phyloP scores from a whole-genome alignment of 768 basidiomycete species.

The Boletus tomentosulus region DNA sequence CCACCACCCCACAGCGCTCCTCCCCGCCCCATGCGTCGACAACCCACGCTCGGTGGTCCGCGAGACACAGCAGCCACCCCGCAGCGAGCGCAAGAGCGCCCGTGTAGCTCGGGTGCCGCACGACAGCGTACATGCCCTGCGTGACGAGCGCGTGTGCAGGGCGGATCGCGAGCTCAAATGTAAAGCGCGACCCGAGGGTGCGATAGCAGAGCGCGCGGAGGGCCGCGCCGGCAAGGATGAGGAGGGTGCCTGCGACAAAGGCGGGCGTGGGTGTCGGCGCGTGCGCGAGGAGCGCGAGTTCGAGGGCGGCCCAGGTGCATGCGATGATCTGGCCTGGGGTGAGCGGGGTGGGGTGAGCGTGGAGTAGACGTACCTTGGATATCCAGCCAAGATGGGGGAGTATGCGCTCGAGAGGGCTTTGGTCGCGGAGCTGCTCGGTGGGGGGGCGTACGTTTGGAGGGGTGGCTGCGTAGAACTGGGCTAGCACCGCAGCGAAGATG shows the following conservation, averaged over 20 bases:
- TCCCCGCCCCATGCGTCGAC: background rate
- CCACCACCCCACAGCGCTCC: background rate
- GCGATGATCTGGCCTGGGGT: background rate
- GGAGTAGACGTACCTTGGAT: background rate
- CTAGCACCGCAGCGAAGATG: background rate
- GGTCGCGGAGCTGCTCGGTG: slow-evolving; percentile 3
- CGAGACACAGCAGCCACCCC: slow-evolving; percentile 3
- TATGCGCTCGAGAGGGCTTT: background rate
- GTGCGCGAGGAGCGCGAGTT: slow-evolving; percentile 5
- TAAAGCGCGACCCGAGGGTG: slow-evolving; percentile 23
- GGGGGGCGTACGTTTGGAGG: slow-evolving; percentile 16
- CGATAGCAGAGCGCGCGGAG: slow-evolving; percentile 18
- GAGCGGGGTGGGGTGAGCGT: background rate
- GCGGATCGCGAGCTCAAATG: slow-evolving; percentile 24
- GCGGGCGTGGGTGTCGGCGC: slow-evolving; percentile 7
- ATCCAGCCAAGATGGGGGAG: background rate
- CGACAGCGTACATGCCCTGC: slow-evolving; percentile 20
- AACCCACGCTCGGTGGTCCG: slow-evolving; percentile 2
- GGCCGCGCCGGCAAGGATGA: slow-evolving; percentile 4
- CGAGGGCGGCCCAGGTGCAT: slow-evolving; percentile 7
- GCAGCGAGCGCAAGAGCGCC: background rate
- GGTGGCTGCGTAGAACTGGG: slow-evolving; percentile 2
- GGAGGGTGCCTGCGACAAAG: slow-evolving; percentile 8
- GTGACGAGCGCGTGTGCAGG: slow-evolving; percentile 24
- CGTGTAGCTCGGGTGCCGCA: slow-evolving; percentile 32